Evolutionary conservation across 495 filamentous ascomycete species (phyloP).

Genomic region (Podospora comata): DNA sequence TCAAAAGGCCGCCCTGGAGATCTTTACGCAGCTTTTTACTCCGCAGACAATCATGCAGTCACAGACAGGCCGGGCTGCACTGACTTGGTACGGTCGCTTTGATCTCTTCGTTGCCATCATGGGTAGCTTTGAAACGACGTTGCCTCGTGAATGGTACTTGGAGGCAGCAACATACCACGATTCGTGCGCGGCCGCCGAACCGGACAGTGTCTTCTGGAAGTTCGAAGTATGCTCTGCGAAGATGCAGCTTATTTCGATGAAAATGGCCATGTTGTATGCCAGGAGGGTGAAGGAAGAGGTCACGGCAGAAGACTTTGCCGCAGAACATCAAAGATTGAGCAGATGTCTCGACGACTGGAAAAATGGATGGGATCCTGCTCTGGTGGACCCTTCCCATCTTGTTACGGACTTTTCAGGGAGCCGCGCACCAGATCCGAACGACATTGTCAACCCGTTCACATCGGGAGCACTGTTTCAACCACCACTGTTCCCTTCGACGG

Average conservation of each 20-base stretch:
- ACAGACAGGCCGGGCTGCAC: constrained; percentile 64
- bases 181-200: constrained; percentile 55
- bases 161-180: constrained; percentile 60
- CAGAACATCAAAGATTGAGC: constrained; percentile 56
- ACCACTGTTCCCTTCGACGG: constrained; percentile 66
- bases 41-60: constrained; percentile 72
- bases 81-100: constrained; percentile 86
- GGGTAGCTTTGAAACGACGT: constrained; percentile 69
- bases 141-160: constrained; percentile 79
- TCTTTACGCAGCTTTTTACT: constrained; percentile 74
- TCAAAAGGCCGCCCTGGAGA: constrained; percentile 81
- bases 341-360: constrained; percentile 56
- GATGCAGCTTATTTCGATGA: constrained; percentile 70
- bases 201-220: constrained; percentile 60
- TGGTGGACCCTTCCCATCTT: constrained; percentile 56
- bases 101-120: constrained; percentile 82
- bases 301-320: constrained; percentile 59
- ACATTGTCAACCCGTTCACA: constrained; percentile 70
- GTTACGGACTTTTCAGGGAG: constrained; percentile 57
- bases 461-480: constrained; percentile 64
- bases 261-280: constrained; percentile 77
- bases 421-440: constrained; percentile 52
- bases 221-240: constrained; percentile 62
- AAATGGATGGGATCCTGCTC: constrained; percentile 52
- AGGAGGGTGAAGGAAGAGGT: constrained; percentile 62